Evolutionary conservation across 352 stramenopile species (phyloP).

Genomic region (Phytophthora sansomeana): DNA sequence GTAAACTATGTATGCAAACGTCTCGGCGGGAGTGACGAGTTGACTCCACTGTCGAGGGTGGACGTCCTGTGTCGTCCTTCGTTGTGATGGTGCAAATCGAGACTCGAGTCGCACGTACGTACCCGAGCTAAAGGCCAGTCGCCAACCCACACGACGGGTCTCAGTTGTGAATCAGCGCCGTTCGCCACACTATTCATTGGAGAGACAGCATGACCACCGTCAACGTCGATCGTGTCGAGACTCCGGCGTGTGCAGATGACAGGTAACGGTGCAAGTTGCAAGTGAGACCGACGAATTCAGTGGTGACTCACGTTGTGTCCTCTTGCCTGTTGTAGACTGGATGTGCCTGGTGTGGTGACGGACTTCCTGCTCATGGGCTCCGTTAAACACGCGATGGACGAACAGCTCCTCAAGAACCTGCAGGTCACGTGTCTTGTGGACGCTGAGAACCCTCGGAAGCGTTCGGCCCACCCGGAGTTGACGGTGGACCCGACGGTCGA

Average conservation of each 20-base stretch:
- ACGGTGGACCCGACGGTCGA: slow-evolving; percentile 38
- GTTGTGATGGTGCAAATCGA: slow-evolving; percentile 31
- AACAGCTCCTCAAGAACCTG: slow-evolving; percentile 64
- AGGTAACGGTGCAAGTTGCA: slow-evolving; percentile 12
- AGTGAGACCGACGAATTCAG: neutral
- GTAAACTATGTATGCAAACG: neutral
- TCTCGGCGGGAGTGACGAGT: slow-evolving; percentile 15
- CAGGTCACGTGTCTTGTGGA: slow-evolving; percentile 60
- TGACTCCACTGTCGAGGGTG: slow-evolving; percentile 24
- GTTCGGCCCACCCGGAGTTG: slow-evolving; percentile 26
- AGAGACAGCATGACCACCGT: slow-evolving; percentile 32
- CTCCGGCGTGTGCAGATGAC: slow-evolving; percentile 21
- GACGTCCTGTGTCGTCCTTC: slow-evolving; percentile 32
- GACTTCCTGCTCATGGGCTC: slow-evolving; percentile 65
- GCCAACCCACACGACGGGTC: neutral
- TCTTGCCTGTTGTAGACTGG: slow-evolving; percentile 42
- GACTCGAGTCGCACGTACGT: slow-evolving; percentile 17
- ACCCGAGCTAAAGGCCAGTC: slow-evolving; percentile 32
- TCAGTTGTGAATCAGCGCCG: slow-evolving; percentile 29
- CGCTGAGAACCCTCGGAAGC: slow-evolving; percentile 72
- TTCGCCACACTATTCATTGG: slow-evolving; percentile 19
- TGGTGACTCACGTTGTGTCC: slow-evolving; percentile 1
- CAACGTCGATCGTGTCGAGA: slow-evolving; percentile 19
- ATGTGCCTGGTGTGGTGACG: slow-evolving; percentile 68
- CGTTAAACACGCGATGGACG: slow-evolving; percentile 65